A percentile compares a stretch with the other conserved stretches of the same genome.
phyloP scores from a whole-genome alignment of 1,139 yeast genomes.

The Magnusiomyces paraingens region DNA sequence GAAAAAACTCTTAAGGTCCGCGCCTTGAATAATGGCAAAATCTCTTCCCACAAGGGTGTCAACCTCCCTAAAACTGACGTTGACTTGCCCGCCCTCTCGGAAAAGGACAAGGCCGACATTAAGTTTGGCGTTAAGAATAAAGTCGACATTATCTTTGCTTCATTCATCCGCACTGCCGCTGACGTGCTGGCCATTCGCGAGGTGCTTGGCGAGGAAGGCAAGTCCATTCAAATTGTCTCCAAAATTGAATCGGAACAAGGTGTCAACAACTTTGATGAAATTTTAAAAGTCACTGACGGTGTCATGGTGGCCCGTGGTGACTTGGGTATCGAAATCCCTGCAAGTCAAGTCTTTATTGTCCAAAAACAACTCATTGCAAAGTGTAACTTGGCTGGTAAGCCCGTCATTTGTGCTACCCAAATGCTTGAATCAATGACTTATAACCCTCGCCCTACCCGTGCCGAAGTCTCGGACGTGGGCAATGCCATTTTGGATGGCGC shows the following conservation, averaged over 20 bases:
- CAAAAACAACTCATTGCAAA: slow-evolving; percentile 99
- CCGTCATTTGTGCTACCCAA: slow-evolving; percentile 99
- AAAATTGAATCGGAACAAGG: slow-evolving; percentile 99
- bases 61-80: slow-evolving; percentile 99
- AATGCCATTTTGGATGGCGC: slow-evolving; percentile 99
- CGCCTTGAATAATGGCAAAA: slow-evolving; percentile 90
- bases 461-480: slow-evolving; percentile 99
- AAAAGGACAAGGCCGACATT: slow-evolving; percentile 89
- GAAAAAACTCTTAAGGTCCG: slow-evolving; percentile 73
- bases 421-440: slow-evolving; percentile 99
- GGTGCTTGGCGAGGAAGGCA: slow-evolving; percentile 95
- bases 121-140: slow-evolving; percentile 92
- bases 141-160: slow-evolving; percentile 97
- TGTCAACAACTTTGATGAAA: slow-evolving; percentile 97
- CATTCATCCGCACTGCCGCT: slow-evolving; percentile 90
- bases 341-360: slow-evolving; percentile 96
- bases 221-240: slow-evolving; percentile 89
- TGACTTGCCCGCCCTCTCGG: slow-evolving; percentile 95
- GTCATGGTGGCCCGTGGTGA: slow-evolving; percentile 99
- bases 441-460: slow-evolving; percentile 99
- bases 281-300: slow-evolving; percentile 92
- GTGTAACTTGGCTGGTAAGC: slow-evolving; percentile 99
- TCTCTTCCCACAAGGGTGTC: slow-evolving; percentile 97
- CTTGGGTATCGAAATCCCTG: slow-evolving; percentile 98
- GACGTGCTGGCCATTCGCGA: slow-evolving; percentile 87